Evolutionary conservation across 1,284 basidiomycete species (phyloP).

Genomic region (Stereum hirsutum): DNA sequence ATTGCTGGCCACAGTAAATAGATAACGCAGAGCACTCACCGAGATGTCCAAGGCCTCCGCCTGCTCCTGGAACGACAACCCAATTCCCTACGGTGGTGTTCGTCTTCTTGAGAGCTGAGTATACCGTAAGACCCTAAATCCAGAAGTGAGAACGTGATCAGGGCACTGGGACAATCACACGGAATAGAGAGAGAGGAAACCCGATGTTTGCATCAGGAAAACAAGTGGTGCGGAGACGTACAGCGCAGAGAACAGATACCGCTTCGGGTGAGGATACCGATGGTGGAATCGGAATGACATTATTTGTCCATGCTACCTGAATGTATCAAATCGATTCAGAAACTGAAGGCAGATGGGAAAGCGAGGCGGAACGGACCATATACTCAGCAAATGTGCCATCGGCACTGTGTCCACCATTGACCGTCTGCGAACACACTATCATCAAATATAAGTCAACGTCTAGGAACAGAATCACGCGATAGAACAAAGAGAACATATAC

Average conservation of each 20-base stretch:
- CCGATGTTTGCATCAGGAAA: no score
- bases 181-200: no score
- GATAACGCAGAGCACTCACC: constrained; percentile 28
- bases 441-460: constrained; percentile 2
- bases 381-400: constrained; percentile 51
- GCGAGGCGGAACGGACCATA: constrained; percentile 25
- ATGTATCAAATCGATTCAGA: neutral
- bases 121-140: constrained; percentile 61
- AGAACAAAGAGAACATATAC: constrained; percentile 17
- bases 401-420: constrained; percentile 45
- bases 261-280: constrained; percentile 47
- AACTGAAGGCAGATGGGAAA: neutral
- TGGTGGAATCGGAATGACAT: constrained; percentile 60
- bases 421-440: constrained; percentile 34
- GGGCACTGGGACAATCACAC: no score
- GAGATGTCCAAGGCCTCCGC: constrained; percentile 51
- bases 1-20: no score
- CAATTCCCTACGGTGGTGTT: constrained; percentile 49
- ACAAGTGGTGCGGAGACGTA: no score
- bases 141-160: no score
- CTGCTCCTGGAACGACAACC: constrained; percentile 63
- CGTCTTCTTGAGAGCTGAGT: constrained; percentile 58
- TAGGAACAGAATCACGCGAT: constrained; percentile 9
- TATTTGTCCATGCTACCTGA: constrained; percentile 47
- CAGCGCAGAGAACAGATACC: constrained; percentile 64